Evolutionary conservation across 257 asterid genomes (phyloP).

Genomic region (Fraxinus cuspidata): DNA sequence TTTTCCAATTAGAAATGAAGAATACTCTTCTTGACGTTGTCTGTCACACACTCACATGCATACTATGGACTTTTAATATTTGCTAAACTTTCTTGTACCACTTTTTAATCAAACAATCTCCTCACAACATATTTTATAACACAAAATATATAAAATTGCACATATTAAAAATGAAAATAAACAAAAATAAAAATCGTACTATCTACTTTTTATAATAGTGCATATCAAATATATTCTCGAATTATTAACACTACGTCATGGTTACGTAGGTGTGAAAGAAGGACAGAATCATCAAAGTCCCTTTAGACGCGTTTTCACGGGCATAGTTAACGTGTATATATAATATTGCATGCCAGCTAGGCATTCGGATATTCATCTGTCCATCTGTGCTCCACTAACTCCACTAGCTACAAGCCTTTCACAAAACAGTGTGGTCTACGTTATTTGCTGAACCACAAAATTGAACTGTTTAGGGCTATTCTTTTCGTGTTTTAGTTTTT

Average conservation of each 20-base stretch:
- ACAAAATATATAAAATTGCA: no score
- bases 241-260: not conserved
- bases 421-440: not conserved
- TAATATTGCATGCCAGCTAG: not conserved
- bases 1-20: no score
- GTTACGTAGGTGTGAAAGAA: conserved; percentile 23
- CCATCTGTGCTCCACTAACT: not conserved
- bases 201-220: not conserved
- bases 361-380: not conserved
- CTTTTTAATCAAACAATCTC: no score
- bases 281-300: conserved; percentile 25
- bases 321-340: not conserved
- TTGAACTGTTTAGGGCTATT: not conserved
- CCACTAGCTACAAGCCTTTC: not conserved
- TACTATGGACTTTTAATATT: no score
- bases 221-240: not conserved
- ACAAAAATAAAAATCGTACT: no score
- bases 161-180: no score
- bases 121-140: no score
- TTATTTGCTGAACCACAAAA: not conserved
- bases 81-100: no score
- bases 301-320: conserved; percentile 36
- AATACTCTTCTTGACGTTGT: no score
- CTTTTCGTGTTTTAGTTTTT: no score
- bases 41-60: no score